Conservation (phyloP, 441 rosid species). For the Jatropha podagrica region DNA sequence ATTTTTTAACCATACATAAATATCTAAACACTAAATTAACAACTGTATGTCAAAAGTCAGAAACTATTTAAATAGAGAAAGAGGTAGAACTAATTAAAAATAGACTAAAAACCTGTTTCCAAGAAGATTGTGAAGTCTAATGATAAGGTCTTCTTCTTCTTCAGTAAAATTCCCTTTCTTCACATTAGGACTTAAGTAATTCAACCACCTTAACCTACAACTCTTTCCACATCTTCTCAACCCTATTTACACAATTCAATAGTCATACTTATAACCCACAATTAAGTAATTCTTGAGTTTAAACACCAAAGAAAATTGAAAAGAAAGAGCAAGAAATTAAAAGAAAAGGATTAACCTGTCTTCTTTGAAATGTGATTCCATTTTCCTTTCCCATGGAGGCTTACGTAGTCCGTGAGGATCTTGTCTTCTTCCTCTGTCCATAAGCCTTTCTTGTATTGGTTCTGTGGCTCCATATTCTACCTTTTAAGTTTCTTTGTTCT, state of each 20-base stretch:
- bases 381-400: conserved; percentile 53
- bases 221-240: conserved; percentile 69
- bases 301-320: neutral
- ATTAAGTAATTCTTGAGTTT: neutral
- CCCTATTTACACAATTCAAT: conserved; percentile 26
- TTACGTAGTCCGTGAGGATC: conserved; percentile 49
- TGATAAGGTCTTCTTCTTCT: conserved; percentile 69
- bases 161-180: conserved; percentile 54
- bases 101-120: conserved; percentile 55
- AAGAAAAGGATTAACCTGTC: conserved; percentile 35
- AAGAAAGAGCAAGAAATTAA: neutral
- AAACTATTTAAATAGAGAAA: neutral
- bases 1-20: too few species aligned
- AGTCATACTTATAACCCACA: neutral
- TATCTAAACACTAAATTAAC: too few species aligned
- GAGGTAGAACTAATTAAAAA: neutral
- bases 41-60: neutral
- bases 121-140: conserved; percentile 66
- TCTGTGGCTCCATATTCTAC: conserved; percentile 22
- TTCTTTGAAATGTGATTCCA: conserved; percentile 55
- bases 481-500: neutral
- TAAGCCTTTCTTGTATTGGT: conserved; percentile 46
- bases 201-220: conserved; percentile 73
- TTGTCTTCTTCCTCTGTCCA: conserved; percentile 71
- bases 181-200: conserved; percentile 60